Evolutionary conservation across 202 grass and related monocot genomes (phyloP), one percentile per base, ranked within the genome.

Genomic region (Brachypodium distachyon): DNA sequence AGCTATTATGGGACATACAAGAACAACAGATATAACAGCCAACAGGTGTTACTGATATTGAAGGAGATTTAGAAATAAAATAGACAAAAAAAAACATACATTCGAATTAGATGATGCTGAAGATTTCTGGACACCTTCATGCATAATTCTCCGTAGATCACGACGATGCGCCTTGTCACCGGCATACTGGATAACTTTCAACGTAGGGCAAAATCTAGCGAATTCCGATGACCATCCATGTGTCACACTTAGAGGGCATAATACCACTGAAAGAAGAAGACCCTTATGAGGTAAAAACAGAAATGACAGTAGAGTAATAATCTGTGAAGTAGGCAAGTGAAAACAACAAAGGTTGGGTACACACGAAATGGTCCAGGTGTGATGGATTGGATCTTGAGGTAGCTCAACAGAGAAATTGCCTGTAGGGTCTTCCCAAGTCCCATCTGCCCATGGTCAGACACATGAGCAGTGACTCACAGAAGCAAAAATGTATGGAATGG

Each of bases 381-480:
- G 17, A 85, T 74, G 46, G 65, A 86, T 12, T 86, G 70, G 46
- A 72, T 83, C 82, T 90, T 98, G 38, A 98, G 80, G 66, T 94
- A 90, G 73, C 87, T 94, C 77, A 98, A 70, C 53, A 94, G 85
- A 47, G 91, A 94, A 58, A 92, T 98, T 68, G 91, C 91, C 60
- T 98, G 95, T 28, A 98, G 85, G 80, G 95, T 98, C 80, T 98
- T 98, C 54, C 95, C 95, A 67, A 98, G 80, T 6, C 95, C 95
- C 95, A 98, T 98, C 87, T 98, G 87, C 42, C 47, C 43, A 90
- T 55, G 16, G 44, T 64, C 10, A 26, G 42, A 47, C 11, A 64
- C 9, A 65, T 72, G 17, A 55, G 14, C 27, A 42, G 1, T 38
- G 19, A 46, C 33, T 38, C 26, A 46, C 33, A 17, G 59, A 16